A percentile compares a stretch with the other conserved stretches of the same genome.
Evolutionary conservation across 805 yeast species (phyloP).

Genomic region (Metschnikowia aberdeeniae): DNA sequence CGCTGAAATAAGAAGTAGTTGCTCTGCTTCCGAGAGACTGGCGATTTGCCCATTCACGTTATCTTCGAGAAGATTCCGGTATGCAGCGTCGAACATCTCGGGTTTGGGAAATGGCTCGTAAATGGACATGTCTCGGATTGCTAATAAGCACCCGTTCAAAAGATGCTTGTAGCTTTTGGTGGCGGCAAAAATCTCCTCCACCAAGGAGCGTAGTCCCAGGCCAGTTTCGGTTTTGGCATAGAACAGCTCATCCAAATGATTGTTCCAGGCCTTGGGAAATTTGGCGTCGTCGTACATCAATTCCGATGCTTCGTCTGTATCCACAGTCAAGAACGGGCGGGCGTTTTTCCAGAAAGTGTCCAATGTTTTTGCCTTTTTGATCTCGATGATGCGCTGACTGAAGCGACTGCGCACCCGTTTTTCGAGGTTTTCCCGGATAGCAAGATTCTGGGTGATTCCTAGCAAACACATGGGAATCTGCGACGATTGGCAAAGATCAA

Average conservation of each 20-base stretch:
- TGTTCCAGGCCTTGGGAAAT: constrained; percentile 45
- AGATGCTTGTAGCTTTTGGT: constrained; percentile 54
- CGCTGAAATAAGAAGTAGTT: constrained; percentile 66
- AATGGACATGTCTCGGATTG: constrained; percentile 31
- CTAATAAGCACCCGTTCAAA: constrained; percentile 38
- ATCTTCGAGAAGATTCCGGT: constrained; percentile 8
- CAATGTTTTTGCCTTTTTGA: constrained; percentile 47
- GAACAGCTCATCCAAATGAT: constrained; percentile 23
- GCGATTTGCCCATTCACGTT: background rate
- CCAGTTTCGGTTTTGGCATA: background rate
- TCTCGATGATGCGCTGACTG: constrained; percentile 67
- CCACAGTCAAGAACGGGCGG: constrained; percentile 32
- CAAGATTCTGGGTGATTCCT: constrained; percentile 73
- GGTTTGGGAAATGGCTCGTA: constrained; percentile 25
- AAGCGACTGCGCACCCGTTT: constrained; percentile 89
- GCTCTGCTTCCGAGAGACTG: constrained; percentile 64
- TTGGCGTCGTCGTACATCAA: constrained; percentile 11
- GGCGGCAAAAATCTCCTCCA: constrained; percentile 49
- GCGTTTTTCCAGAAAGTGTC: constrained; percentile 52
- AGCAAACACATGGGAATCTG: constrained; percentile 73
- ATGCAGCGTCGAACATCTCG: constrained; percentile 22
- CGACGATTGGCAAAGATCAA: constrained; percentile 76
- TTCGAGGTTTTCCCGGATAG: constrained; percentile 76
- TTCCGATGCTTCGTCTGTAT: too few relatives aligned
- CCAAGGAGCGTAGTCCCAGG: background rate